Conservation (phyloP, 176 grass and related monocot species). For the Triticum dicoccoides region DNA sequence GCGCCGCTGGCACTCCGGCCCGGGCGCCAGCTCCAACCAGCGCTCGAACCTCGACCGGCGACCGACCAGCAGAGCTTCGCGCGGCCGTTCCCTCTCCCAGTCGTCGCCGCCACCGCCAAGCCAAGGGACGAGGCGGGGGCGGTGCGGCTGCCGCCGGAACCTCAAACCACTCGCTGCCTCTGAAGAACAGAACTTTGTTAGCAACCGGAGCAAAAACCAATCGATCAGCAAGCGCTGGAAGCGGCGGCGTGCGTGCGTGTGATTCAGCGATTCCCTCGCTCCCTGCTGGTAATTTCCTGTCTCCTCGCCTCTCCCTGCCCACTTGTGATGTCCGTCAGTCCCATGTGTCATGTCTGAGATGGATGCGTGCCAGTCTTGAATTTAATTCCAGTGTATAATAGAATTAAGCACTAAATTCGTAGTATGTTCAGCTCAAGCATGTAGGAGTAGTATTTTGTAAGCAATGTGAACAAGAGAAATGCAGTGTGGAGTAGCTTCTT, state of each 20-base stretch:
- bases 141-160: background rate
- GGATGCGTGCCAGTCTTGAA: background rate
- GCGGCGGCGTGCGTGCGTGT: background rate
- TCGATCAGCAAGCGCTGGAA: background rate
- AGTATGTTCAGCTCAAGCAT: background rate
- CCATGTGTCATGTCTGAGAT: background rate
- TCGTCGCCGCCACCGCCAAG: background rate
- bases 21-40: background rate
- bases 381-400: background rate
- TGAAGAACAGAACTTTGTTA: background rate
- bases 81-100: background rate
- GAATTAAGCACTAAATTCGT: background rate
- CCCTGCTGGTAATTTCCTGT: background rate
- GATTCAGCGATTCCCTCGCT: background rate
- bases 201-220: background rate
- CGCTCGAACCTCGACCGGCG: background rate
- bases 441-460: background rate
- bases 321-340: background rate
- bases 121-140: no score
- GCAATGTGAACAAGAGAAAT: background rate
- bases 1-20: background rate
- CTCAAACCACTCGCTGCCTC: background rate
- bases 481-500: no score
- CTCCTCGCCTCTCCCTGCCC: background rate
- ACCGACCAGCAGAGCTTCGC: background rate